Base-by-base conservation (phyloP, 495 filamentous ascomycete genomes). In the Aspergillus steynii region DNA sequence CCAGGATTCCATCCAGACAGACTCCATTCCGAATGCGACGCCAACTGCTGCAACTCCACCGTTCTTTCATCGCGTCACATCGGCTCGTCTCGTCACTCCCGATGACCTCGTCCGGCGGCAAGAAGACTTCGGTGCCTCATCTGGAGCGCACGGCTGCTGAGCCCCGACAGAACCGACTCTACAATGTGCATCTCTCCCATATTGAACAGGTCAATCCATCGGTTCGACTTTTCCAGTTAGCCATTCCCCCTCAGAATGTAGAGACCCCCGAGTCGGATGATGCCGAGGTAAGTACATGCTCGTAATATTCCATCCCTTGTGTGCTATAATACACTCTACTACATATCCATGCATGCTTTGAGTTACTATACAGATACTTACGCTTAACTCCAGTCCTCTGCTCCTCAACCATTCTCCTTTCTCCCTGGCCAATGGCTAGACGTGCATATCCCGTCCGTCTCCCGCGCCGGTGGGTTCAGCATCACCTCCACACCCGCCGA, bases 401-500 rank as follows among this genome's bases (percentile, higher is more conserved):
- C 20, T 42, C 58, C 57, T 50, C 56, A 79, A 47, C 69, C 72
- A 31, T 74, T 80, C 45, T 69, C 70, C 20, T 95, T 94, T 73
- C 77, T 88, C 29, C 88, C 93, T 1, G 93, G 93, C 37, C 93
- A 97, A 81, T 97, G 92, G 92, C 81, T 97, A 56, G 93, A 97
- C 69, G 86, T 93, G 5, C 85, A 90, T 66, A 80, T 90, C 52
- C 90, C 91, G 0, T 73, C 74, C 29, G 76, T 89, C 50, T 61
- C 82, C 51, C 83, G 86, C 71, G 87, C 91, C 2, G 92, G 91
- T 7, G 92, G 91, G 5, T 96, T 94, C 78, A 95, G 90, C 53
- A 90, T 96, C 56, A 91, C 90, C n/a, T 94, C 90, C 2, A 74
- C 89, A 0, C 91, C 91, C 4, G 75, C 65, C 60, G 75, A 69